Evolutionary conservation across 2,329 filamentous ascomycete species (phyloP), one percentile per base, ranked within the genome.

Genomic region (Aspergillus thermomutatus): DNA sequence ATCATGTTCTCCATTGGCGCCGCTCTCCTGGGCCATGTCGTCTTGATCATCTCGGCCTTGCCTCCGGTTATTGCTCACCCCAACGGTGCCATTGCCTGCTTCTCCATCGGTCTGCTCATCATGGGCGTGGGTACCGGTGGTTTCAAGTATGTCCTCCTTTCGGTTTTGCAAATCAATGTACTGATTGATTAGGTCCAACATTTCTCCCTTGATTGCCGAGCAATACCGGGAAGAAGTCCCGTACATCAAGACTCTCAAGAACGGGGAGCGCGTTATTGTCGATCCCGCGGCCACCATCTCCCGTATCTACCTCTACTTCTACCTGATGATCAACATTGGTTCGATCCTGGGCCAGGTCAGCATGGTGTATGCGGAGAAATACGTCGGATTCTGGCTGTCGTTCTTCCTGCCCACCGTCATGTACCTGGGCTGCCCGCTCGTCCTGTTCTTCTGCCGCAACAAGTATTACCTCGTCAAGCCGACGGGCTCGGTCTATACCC

Each of bases 41-140:
- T 91, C 58, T 78, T 91, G 21, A 84, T 88, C 58, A 75, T 85
- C 28, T 84, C 87, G 2, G 83, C 88, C 17, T 75, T 88, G 1
- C 88, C 88, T 0, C 66, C 70, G 3, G 84, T 89, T 49, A 86
- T 91, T 49, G 75, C 82, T 47, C 75, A 83, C 60, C 75, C 76
- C 37, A 80, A 85, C 17, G 77, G 79, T 11, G 79, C 87, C 0
- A 83, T 90, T 48, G 87, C 78, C 1, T 85, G 83, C 52, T 88
- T 91, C 65, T 72, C 87, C 2, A 74, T 86, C 28, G 84, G 85
- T 25, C 79, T 89, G 62, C 72, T 89, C 47, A 81, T 91, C 67
- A 83, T 91, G 68, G 88, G 87, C n/a, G 72, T 90, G 28, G 89
- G 89, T 46, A 90, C 88, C 1, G 89, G 89, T 60, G 88, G 90